Evolutionary conservation across 2,329 filamentous ascomycete species (phyloP).

Genomic region (Microsporum canis): DNA sequence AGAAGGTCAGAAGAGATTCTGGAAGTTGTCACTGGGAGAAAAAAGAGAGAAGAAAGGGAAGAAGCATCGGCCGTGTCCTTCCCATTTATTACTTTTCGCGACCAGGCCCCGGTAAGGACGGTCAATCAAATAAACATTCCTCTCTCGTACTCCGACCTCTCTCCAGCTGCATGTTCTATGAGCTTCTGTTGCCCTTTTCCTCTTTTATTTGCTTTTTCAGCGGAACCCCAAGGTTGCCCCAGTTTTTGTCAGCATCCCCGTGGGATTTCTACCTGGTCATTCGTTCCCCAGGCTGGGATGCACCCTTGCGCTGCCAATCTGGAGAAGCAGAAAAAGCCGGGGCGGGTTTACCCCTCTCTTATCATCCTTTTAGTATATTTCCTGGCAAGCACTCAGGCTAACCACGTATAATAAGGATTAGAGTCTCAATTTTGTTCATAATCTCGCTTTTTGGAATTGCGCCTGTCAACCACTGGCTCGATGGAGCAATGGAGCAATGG

Average conservation of each 20-base stretch:
- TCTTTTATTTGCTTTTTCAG: background rate
- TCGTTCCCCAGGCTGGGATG: constrained; percentile 4
- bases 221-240: constrained; percentile 2
- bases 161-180: background rate
- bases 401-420: background rate
- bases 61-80: background rate
- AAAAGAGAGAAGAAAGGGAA: background rate
- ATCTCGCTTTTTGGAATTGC: background rate
- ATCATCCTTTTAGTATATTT: background rate
- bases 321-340: constrained; percentile 3
- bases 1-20: constrained; percentile 4
- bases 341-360: constrained; percentile 2
- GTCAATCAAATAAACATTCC: constrained; percentile 4
- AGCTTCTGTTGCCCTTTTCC: background rate
- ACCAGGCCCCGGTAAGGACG: background rate
- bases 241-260: constrained; percentile 2
- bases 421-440: background rate
- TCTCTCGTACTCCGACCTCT: background rate
- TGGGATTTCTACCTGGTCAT: constrained; percentile 2
- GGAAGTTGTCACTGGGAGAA: constrained; percentile 1
- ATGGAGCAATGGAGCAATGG: background rate
- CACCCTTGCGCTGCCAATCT: background rate
- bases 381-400: background rate
- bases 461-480: background rate
- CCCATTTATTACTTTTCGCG: background rate